Percentiles rank a stretch among this genome's conserved stretches.
Evolutionary conservation across 2,329 filamentous ascomycete species (phyloP).

Genomic region (Falciphora oryzae): DNA sequence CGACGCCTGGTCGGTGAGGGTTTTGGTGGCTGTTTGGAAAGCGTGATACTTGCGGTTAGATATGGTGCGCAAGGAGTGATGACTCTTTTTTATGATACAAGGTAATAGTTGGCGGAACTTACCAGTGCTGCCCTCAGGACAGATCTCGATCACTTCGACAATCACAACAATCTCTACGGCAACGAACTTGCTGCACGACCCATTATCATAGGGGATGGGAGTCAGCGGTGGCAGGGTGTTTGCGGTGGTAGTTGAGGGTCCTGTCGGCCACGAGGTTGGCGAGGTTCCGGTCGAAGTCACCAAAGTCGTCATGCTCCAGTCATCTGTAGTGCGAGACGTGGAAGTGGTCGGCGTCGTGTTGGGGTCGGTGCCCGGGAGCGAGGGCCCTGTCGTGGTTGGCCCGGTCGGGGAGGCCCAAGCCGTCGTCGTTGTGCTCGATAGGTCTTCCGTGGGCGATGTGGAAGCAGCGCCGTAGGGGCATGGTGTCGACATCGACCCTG

Average conservation of each 20-base stretch:
- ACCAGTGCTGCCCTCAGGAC: constrained; percentile 20
- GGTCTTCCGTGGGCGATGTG: background rate
- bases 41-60: background rate
- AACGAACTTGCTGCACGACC: constrained; percentile 19
- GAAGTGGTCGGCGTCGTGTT: background rate
- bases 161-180: constrained; percentile 27
- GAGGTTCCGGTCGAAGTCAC: background rate
- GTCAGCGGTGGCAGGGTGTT: background rate
- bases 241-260: constrained; percentile 1
- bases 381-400: background rate
- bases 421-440: background rate
- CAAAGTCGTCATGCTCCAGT: background rate
- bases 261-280: background rate
- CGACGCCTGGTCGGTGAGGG: constrained; percentile 16
- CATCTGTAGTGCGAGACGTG: background rate
- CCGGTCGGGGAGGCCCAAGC: background rate
- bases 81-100: too few species aligned
- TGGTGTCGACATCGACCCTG: background rate
- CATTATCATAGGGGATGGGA: background rate
- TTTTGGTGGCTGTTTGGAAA: constrained; percentile 16
- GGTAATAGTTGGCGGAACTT: constrained; percentile 7
- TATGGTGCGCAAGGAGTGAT: background rate
- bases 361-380: background rate
- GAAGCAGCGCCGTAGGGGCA: background rate
- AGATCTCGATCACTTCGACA: constrained; percentile 24